A percentile compares a stretch with the other conserved stretches of the same genome.
phyloP scores from a whole-genome alignment of 164 flowering plant species.

The Saururus chinensis region DNA sequence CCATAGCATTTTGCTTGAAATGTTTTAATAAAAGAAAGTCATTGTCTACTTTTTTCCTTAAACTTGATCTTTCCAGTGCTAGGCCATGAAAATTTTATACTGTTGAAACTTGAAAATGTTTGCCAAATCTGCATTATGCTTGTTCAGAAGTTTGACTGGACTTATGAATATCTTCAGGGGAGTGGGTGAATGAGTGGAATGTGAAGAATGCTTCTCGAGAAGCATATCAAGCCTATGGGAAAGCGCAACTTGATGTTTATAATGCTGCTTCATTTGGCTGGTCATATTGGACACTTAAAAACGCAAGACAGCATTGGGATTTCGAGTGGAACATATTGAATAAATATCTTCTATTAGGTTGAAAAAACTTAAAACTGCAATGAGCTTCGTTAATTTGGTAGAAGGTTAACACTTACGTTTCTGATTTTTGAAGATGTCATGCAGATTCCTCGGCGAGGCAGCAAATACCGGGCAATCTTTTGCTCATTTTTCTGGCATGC shows the following conservation, averaged over 20 bases:
- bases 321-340: conserved; percentile 74
- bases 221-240: conserved; percentile 65
- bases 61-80: too few species aligned
- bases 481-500: conserved; percentile 21
- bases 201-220: conserved; percentile 31
- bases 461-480: conserved; percentile 9
- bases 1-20: too few species aligned
- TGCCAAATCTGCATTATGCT: too few species aligned
- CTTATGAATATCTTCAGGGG: conserved; percentile 33
- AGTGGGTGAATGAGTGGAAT: conserved; percentile 91
- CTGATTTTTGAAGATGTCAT: background rate
- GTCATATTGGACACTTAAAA: conserved; percentile 88
- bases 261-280: conserved; percentile 79
- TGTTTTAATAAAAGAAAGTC: too few species aligned
- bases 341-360: conserved; percentile 60
- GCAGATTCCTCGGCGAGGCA: conserved; percentile 34
- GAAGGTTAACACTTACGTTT: background rate
- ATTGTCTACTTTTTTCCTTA: too few species aligned
- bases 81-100: too few species aligned
- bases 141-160: too few species aligned
- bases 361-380: background rate
- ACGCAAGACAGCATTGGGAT: conserved; percentile 75
- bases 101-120: too few species aligned
- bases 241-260: conserved; percentile 66
- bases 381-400: background rate